Evolutionary conservation across 1,284 basidiomycete genomes (phyloP), one percentile per base, ranked within the genome.

Genomic region (Fomitopsis betulina): DNA sequence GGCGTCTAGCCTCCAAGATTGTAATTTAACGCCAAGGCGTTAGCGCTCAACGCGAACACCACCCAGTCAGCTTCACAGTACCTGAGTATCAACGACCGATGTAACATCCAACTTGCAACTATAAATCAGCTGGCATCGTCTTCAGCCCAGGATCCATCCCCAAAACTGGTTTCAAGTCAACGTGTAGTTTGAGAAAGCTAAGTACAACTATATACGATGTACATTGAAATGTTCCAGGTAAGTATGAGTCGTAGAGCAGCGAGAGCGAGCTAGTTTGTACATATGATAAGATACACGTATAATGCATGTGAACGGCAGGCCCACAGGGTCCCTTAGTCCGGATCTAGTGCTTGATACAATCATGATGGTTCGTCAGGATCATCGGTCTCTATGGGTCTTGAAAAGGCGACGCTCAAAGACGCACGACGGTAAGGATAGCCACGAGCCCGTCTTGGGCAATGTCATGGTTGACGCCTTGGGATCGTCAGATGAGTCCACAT

Each of bases 401-500:
- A 15, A 13, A 13, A 5, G 25, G 38, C 7, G 54, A 47, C 15
- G 51, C 23, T 69, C 61, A 81, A 33, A 77, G 68, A n/a, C 80
- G 76, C 19, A 67, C 64, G 49, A 92, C 82, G 5, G 86, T 92
- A 32, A 93, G 75, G 39, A 93, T 73, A 15, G 91, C 91, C n/a
- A 92, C 81, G 37, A 78, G 79, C 6, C 91, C 91, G 66, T 93
- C 91, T 69, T 91, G 88, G 5, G 81, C 75, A 53, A 93, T 93
- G 45, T 78, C 83, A 65, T 93, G 91, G 66, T 93, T 93, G 38
- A 93, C 78, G 55, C 86, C 89, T 90, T 0, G 51, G 57, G 23
- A 4, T 27, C 10, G 33, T 51, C 37, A 42, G 40, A 56, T 54
- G 30, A 39, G 45, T 43, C 19, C 2, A 23, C 27, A 15, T n/a